phyloP scores from a whole-genome alignment of 2,329 filamentous ascomycete genomes.

The Ceratocystis albifundus region DNA sequence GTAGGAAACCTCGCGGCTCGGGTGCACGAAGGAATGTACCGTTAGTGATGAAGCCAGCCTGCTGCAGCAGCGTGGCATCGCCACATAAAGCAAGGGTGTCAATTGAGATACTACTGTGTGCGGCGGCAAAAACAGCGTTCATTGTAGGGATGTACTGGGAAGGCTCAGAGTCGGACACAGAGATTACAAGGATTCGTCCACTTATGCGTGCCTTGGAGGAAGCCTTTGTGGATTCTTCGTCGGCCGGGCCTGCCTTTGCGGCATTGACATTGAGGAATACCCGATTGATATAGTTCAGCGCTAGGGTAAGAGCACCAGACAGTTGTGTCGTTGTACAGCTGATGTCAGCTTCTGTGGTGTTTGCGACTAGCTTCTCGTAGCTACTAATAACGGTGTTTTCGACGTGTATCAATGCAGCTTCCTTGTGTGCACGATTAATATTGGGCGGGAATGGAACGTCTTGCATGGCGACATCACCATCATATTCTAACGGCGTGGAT shows the following conservation, averaged over 20 bases:
- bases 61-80: conserved; percentile 83
- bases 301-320: conserved; percentile 79
- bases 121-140: conserved; percentile 95
- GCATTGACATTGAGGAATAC: conserved; percentile 51
- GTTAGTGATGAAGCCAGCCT: conserved; percentile 58
- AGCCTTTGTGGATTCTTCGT: conserved; percentile 45
- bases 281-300: conserved; percentile 84
- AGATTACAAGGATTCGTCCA: conserved; percentile 72
- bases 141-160: conserved; percentile 96
- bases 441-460: conserved; percentile 33
- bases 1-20: conserved; percentile 61
- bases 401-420: conserved; percentile 78
- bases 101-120: conserved; percentile 76
- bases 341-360: conserved; percentile 55
- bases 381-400: conserved; percentile 69
- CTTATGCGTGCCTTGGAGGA: conserved; percentile 29
- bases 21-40: conserved; percentile 44
- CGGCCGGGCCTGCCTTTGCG: conserved; percentile 31
- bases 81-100: conserved; percentile 82
- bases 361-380: conserved; percentile 58
- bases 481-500: conserved; percentile 26
- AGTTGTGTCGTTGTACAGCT: conserved; percentile 72
- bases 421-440: conserved; percentile 64
- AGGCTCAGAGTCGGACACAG: conserved; percentile 72
- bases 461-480: conserved; percentile 49